Evolutionary conservation across 2,329 filamentous ascomycete species (phyloP), one percentile per base, ranked within the genome.

Genomic region (Trichoderma guizhouense): DNA sequence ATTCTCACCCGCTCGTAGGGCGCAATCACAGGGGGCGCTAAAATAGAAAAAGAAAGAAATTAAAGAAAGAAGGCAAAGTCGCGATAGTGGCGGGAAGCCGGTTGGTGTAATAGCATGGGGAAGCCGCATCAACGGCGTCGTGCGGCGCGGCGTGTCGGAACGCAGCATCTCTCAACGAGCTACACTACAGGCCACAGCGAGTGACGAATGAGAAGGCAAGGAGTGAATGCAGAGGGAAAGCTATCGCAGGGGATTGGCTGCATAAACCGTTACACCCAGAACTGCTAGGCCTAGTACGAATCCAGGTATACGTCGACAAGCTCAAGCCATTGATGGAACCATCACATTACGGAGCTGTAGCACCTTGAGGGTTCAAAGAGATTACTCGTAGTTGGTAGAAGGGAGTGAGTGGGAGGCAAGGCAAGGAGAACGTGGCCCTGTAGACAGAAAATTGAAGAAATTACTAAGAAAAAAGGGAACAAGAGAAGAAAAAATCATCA

Each of bases 61-160:
- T n/a, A n/a, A n/a, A 28, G 28, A 26, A 57, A 61, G 7, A 60
- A 28, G 24, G n/a, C 7, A n/a, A 43, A 43, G 39, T 21, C 28
- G 51, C n/a, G 66, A 62, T 53, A 62, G 66, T 62, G 57, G 66
- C 66, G 66, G 65, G 39, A 62, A 34, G 57, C 24, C 11, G 32
- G 55, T 57, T 36, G 51, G 47, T 24, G 9, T 34, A 53, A 53
- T 26, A 43, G 51, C 21, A 69, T 69, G 53, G 55, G n/a, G 36
- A 32, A 47, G 66, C 55, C 66, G 66, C 55, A 58, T 47, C 32
- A 43, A 58, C 66, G 66, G 66, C 66, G 55, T 61, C 15, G n/a
- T 61, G 66, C 66, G 55, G 66, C 36, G 66, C 66, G 55, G 66
- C 36, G 26, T 51, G 53, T 61, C 66, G 53, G 66, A 69, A 69